Percentiles rank a stretch among this genome's conserved stretches.
Conservation (phyloP, 495 filamentous ascomycete genomes). For the Trichocladium uniseriatum region DNA sequence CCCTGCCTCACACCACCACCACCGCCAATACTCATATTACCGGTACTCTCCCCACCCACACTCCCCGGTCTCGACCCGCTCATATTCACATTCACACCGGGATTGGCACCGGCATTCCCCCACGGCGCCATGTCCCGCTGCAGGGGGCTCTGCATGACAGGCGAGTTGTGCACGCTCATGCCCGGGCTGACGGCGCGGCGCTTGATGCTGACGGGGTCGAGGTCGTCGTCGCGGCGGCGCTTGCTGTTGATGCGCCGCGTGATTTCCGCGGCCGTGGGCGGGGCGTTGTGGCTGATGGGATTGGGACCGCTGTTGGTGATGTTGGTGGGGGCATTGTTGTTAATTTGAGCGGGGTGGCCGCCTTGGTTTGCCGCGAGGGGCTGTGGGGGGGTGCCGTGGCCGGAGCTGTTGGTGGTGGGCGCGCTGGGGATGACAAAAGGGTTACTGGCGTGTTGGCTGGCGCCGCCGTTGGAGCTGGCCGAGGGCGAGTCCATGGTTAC, state of each 20-base stretch:
- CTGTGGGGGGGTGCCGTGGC: constrained; percentile 19
- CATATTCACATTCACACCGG: no score
- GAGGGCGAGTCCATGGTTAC: constrained; percentile 66
- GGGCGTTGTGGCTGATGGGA: not conserved
- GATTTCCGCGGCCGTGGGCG: constrained; percentile 54
- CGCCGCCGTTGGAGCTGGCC: constrained; percentile 24
- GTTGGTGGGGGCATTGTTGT: not conserved
- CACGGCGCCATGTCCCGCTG: constrained; percentile 61
- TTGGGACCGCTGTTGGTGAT: constrained; percentile 23
- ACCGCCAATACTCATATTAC: no score
- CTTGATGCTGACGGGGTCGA: constrained; percentile 85
- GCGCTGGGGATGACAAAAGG: constrained; percentile 15
- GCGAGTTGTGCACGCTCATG: constrained; percentile 85
- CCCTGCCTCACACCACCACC: constrained; percentile 20
- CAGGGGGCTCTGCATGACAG: constrained; percentile 73
- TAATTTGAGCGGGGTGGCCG: constrained; percentile 15
- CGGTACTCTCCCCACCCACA: constrained; percentile 39
- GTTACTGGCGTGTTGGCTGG: constrained; percentile 16
- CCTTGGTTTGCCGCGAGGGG: not conserved
- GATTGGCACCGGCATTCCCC: no score
- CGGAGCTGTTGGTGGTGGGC: constrained; percentile 21
- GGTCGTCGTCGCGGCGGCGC: constrained; percentile 75
- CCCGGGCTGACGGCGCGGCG: constrained; percentile 87
- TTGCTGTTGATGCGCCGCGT: constrained; percentile 61
- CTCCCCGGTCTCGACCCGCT: constrained; percentile 44